Percentiles rank a stretch among this genome's conserved stretches.
Evolutionary conservation across 2,329 filamentous ascomycete species (phyloP).

Genomic region (Teratosphaeriaceae sp.): DNA sequence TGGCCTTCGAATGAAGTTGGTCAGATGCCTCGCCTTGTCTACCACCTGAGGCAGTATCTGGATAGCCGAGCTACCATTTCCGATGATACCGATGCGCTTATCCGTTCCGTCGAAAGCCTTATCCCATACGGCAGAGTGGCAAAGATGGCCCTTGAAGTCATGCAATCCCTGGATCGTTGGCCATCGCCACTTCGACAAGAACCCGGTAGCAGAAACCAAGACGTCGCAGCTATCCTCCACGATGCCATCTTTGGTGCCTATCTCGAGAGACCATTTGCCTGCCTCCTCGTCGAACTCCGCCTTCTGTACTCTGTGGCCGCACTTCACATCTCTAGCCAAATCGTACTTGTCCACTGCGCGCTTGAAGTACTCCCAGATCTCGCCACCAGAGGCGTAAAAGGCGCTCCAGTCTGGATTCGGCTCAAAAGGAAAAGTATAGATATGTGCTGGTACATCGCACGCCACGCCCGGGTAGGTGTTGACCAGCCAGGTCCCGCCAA

Average conservation of each 20-base stretch:
- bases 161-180: conserved; percentile 30
- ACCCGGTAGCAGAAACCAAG: conserved; percentile 26
- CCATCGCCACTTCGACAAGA: conserved; percentile 28
- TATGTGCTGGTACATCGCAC: conserved; percentile 35
- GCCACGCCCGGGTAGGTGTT: conserved; percentile 38
- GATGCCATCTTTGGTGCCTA: conserved; percentile 22
- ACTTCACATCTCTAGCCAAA: conserved; percentile 32
- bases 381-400: conserved; percentile 34
- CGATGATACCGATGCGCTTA: conserved; percentile 27
- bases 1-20: conserved; percentile 31
- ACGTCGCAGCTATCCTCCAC: conserved; percentile 29
- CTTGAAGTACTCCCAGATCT: conserved; percentile 38
- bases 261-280: conserved; percentile 31
- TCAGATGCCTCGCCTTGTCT: conserved; percentile 27
- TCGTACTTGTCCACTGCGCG: conserved; percentile 32
- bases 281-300: conserved; percentile 32
- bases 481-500: conserved; percentile 37
- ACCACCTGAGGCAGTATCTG: conserved; percentile 33
- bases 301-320: conserved; percentile 31
- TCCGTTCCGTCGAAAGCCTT: conserved; percentile 20
- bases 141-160: conserved; percentile 28
- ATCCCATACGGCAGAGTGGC: conserved; percentile 31
- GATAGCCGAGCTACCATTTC: conserved; percentile 31
- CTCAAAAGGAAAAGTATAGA: conserved; percentile 29
- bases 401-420: conserved; percentile 19